Evolutionary conservation across 176 grass and related monocot species (phyloP).

Genomic region (Guadua angustifolia): DNA sequence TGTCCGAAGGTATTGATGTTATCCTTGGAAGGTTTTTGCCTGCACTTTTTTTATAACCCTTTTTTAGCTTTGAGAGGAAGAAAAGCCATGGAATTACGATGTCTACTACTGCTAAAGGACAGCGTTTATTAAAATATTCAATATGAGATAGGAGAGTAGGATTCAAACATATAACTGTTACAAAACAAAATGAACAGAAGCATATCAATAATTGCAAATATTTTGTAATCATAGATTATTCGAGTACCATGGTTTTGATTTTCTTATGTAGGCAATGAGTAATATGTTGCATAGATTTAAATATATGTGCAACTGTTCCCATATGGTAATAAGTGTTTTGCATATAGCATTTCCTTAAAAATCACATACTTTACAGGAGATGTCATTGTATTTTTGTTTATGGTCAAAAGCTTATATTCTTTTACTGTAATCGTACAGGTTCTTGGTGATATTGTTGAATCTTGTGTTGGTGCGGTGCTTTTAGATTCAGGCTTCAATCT

Average conservation of each 20-base stretch:
- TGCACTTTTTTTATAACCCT: conserved; percentile 2
- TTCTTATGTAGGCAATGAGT: background rate
- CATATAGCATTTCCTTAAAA: conserved; percentile 18
- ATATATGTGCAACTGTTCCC: conserved; percentile 26
- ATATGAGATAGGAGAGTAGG: conserved; percentile 14
- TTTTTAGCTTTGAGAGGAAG: conserved; percentile 26
- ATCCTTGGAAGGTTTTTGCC: background rate
- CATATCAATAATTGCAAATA: conserved; percentile 24
- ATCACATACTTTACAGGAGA: conserved; percentile 18
- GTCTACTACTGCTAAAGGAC: conserved; percentile 12
- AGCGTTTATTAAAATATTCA: conserved; percentile 23
- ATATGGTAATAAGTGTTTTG: conserved; percentile 7
- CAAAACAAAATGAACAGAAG: background rate
- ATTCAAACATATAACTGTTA: background rate
- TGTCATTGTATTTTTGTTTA: conserved; percentile 33
- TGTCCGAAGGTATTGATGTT: conserved; percentile 78
- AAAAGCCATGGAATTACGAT: background rate
- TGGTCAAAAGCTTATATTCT: conserved; percentile 35
- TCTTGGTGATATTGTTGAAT: conserved; percentile 97
- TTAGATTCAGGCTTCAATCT: conserved; percentile 82
- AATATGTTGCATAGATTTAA: background rate
- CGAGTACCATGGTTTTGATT: background rate
- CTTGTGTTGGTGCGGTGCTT: conserved; percentile 90
- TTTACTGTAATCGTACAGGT: conserved; percentile 61
- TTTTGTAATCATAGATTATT: conserved; percentile 29